phyloP scores from a whole-genome alignment of 257 asterid species.

The Nicotiana tabacum region DNA sequence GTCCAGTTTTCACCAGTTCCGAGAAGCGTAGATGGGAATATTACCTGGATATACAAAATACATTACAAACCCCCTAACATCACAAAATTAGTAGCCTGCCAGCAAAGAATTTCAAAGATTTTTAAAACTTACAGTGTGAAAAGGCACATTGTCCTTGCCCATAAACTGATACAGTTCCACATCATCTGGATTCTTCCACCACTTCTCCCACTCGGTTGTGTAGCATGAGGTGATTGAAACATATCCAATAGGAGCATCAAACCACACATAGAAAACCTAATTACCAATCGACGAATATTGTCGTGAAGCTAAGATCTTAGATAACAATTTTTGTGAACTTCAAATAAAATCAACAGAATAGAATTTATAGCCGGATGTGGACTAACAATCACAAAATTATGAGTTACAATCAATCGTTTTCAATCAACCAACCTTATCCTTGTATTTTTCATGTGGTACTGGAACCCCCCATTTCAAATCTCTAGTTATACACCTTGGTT shows the following conservation, averaged over 20 bases:
- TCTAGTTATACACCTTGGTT: slow-evolving; percentile 75
- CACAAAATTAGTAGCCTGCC: background rate
- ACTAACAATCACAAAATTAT: background rate
- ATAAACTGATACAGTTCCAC: slow-evolving; percentile 96
- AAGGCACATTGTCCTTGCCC: slow-evolving; percentile 99
- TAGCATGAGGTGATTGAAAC: slow-evolving; percentile 89
- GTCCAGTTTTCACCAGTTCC: slow-evolving; percentile 98
- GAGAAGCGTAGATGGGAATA: slow-evolving; percentile 91
- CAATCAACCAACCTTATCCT: slow-evolving; percentile 61
- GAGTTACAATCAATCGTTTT: background rate
- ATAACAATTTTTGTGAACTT: slow-evolving; percentile 1
- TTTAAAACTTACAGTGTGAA: slow-evolving; percentile 73
- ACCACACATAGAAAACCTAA: slow-evolving; percentile 98
- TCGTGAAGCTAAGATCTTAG: background rate
- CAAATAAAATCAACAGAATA: background rate
- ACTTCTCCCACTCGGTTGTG: slow-evolving; percentile 93
- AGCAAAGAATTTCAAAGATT: background rate
- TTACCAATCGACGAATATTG: slow-evolving; percentile 13
- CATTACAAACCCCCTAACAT: background rate
- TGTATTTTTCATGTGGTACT: slow-evolving; percentile 80
- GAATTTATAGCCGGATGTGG: background rate
- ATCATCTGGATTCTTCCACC: slow-evolving; percentile 98
- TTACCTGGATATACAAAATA: slow-evolving; percentile 46
- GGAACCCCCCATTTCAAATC: slow-evolving; percentile 99
- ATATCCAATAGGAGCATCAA: slow-evolving; percentile 96